These are phyloP conservation scores for Annulohypoxylon bovei DNA, from an alignment of 495 filamentous ascomycete genomes.

Conservation along the genomic window DNA sequence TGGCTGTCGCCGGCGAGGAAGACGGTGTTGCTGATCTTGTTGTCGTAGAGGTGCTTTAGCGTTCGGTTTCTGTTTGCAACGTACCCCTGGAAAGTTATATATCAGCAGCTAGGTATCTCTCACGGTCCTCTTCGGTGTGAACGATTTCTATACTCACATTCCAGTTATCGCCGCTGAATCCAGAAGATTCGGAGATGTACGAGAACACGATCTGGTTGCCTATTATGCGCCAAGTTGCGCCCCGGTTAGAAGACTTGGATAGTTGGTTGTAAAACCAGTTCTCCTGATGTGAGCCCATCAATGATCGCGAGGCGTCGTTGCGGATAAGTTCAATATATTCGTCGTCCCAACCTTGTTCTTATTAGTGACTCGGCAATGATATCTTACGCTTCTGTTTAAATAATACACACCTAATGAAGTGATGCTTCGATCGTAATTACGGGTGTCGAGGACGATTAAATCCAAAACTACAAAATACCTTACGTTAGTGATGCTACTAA, in stretches of 20 bases:
- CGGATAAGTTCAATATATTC: slow-evolving; percentile 66
- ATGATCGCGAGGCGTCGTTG: slow-evolving; percentile 65
- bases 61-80: slow-evolving; percentile 71
- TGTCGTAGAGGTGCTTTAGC: slow-evolving; percentile 64
- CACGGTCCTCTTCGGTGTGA: not conserved
- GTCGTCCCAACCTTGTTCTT: slow-evolving; percentile 56
- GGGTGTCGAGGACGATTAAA: slow-evolving; percentile 75
- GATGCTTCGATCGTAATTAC: slow-evolving; percentile 70
- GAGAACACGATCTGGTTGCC: slow-evolving; percentile 74
- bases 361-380: not conserved
- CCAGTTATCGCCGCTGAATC: slow-evolving; percentile 43
- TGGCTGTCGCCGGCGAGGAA: slow-evolving; percentile 73
- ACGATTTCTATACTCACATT: slow-evolving; percentile 30
- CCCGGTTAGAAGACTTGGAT: slow-evolving; percentile 60
- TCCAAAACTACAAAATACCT: slow-evolving; percentile 56
- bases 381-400: not conserved
- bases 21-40: slow-evolving; percentile 72
- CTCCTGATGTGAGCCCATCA: slow-evolving; percentile 74
- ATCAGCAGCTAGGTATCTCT: slow-evolving; percentile 6
- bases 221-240: slow-evolving; percentile 71
- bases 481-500: not conserved
- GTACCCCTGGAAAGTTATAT: slow-evolving; percentile 63
- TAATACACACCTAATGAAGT: slow-evolving; percentile 49
- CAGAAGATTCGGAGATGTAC: slow-evolving; percentile 61
- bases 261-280: slow-evolving; percentile 73